phyloP scores from a whole-genome alignment of 2,329 filamentous ascomycete species.

The Aspergillus fumigatiaffinis region DNA sequence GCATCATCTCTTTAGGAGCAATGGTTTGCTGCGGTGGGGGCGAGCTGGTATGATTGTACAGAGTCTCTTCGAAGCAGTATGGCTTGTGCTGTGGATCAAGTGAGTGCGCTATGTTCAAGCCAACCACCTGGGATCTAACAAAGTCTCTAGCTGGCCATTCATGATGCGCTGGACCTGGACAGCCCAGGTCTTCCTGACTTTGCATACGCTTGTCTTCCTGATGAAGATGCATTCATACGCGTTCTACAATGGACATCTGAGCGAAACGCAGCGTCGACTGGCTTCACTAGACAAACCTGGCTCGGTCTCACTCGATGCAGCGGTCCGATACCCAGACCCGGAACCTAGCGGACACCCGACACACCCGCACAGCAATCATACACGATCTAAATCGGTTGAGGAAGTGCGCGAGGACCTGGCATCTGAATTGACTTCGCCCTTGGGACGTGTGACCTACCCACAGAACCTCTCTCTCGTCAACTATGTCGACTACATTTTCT shows the following conservation, averaged over 20 bases:
- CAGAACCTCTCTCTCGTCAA: slow-evolving; percentile 79
- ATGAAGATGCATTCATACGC: slow-evolving; percentile 99
- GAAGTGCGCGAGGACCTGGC: slow-evolving; percentile 82
- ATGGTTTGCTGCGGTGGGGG: slow-evolving; percentile 64
- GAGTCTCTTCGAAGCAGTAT: slow-evolving; percentile 72
- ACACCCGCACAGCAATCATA: slow-evolving; percentile 11
- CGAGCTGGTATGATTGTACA: slow-evolving; percentile 76
- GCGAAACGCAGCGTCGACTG: slow-evolving; percentile 78
- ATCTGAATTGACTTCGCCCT: slow-evolving; percentile 82
- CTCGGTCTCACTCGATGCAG: slow-evolving; percentile 60
- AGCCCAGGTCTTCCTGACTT: slow-evolving; percentile 86
- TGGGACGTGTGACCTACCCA: slow-evolving; percentile 86
- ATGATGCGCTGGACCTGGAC: slow-evolving; percentile 92
- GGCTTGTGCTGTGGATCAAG: slow-evolving; percentile 78
- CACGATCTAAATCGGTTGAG: slow-evolving; percentile 52
- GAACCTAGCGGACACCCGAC: slow-evolving; percentile 27
- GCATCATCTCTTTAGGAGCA: slow-evolving; percentile 63
- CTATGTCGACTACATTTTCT: slow-evolving; percentile 82
- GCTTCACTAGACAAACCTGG: slow-evolving; percentile 75
- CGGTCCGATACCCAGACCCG: slow-evolving; percentile 69
- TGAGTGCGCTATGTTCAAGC: slow-evolving; percentile 30
- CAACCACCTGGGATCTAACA: slow-evolving; percentile 17
- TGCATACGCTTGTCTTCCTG: slow-evolving; percentile 84
- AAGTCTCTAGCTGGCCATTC: slow-evolving; percentile 64
- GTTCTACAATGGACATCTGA: slow-evolving; percentile 96